Conservation (phyloP, 495 filamentous ascomycete genomes). For the Aspergillus incahuasiensis region DNA sequence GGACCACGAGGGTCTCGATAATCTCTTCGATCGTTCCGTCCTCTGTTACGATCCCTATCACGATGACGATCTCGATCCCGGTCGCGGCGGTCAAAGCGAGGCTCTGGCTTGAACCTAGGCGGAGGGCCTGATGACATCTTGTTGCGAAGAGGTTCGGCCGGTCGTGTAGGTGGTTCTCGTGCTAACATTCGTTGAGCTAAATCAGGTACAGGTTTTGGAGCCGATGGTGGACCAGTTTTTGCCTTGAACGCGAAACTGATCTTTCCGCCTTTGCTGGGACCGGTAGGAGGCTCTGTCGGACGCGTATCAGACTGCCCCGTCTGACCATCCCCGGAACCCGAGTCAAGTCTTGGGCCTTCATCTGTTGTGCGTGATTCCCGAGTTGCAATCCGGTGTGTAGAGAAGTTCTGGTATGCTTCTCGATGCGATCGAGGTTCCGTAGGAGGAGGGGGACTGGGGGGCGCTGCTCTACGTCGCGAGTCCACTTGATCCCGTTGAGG, state of each 20-base stretch:
- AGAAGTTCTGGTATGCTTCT: constrained; percentile 50
- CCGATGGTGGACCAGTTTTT: constrained; percentile 53
- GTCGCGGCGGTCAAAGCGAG: constrained; percentile 37
- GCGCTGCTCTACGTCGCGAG: constrained; percentile 27
- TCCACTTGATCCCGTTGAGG: constrained; percentile 55
- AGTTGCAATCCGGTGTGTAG: constrained; percentile 55
- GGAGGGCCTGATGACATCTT: constrained; percentile 35
- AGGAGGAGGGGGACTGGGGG: constrained; percentile 29
- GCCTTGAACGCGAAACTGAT: constrained; percentile 87
- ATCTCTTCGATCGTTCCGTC: constrained; percentile 35
- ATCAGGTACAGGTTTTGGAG: constrained; percentile 67
- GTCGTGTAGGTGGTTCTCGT: constrained; percentile 40
- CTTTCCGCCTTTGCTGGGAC: constrained; percentile 59
- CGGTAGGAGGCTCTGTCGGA: constrained; percentile 45
- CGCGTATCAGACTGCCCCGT: constrained; percentile 44
- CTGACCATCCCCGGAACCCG: constrained; percentile 25
- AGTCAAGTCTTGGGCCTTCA: constrained; percentile 37
- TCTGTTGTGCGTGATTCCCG: constrained; percentile 62
- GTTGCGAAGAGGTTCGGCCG: constrained; percentile 35
- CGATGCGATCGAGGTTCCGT: constrained; percentile 31
- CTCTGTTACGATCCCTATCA: constrained; percentile 37
- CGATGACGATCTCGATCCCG: constrained; percentile 42
- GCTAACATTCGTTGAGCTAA: constrained; percentile 64
- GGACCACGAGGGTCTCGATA: constrained; percentile 44
- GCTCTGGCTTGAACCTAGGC: constrained; percentile 41